Percentiles rank a stretch among this genome's conserved stretches.
These are phyloP conservation scores for Neurospora hispaniola DNA, from an alignment of 495 filamentous ascomycete genomes.

Conservation along the genomic window DNA sequence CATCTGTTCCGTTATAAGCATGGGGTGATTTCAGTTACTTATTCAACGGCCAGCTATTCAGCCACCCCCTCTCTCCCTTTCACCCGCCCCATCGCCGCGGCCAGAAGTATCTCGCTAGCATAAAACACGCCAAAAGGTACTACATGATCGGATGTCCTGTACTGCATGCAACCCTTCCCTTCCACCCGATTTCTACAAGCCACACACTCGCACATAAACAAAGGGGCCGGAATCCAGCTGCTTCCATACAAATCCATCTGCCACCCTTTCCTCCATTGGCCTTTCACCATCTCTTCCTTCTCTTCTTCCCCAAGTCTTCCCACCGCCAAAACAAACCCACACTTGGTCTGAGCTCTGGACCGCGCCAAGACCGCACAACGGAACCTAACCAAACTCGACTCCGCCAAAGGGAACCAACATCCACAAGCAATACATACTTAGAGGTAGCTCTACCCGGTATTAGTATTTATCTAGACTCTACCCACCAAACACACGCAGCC, in stretches of 20 bases:
- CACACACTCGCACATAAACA: not conserved
- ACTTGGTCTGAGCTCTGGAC: not conserved
- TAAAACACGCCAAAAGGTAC: not conserved
- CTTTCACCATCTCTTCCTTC: not conserved
- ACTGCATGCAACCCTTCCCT: not conserved
- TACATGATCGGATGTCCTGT: not conserved
- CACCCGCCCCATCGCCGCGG: not conserved
- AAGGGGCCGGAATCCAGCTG: not conserved
- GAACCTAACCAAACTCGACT: not conserved
- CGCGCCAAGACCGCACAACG: not conserved
- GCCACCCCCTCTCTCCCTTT: not conserved
- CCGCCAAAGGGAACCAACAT: not conserved
- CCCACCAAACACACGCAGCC: not conserved
- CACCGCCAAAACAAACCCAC: not conserved
- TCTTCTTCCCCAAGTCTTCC: not conserved
- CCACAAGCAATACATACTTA: not conserved
- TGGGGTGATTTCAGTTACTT: not conserved
- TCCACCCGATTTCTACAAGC: not conserved
- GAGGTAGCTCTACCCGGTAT: not conserved
- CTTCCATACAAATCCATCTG: not conserved
- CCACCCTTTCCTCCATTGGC: not conserved
- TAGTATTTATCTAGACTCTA: not conserved
- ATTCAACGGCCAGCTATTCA: not conserved
- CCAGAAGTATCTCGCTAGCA: not conserved
- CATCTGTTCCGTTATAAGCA: not conserved